Evolutionary conservation across 805 yeast genomes (phyloP).

Genomic region (Debaryomyces castellii): DNA sequence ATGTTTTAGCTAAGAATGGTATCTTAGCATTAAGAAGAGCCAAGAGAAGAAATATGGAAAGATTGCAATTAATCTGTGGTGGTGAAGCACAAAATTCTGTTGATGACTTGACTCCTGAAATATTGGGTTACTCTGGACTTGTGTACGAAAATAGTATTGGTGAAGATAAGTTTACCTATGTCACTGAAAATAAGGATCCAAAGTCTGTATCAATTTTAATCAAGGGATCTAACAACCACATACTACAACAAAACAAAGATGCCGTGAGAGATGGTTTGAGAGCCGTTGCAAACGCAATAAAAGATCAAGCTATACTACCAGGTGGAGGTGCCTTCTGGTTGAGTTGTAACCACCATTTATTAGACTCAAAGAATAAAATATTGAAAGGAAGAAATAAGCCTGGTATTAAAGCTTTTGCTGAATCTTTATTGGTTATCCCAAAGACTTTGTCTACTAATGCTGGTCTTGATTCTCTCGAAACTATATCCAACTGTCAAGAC

Average conservation of each 20-base stretch:
- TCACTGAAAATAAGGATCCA: conserved; percentile 87
- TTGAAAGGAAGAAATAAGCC: conserved; percentile 84
- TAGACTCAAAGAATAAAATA: conserved; percentile 47
- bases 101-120: conserved; percentile 78
- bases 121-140: conserved; percentile 85
- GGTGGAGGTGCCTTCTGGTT: conserved; percentile 97
- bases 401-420: conserved; percentile 92
- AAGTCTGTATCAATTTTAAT: conserved; percentile 88
- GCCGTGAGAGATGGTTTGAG: conserved; percentile 97
- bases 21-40: conserved; percentile 96
- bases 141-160: conserved; percentile 93
- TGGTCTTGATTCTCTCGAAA: conserved; percentile 89
- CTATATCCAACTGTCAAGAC: conserved; percentile 86
- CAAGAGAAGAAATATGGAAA: conserved; percentile 98
- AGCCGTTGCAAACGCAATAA: conserved; percentile 87
- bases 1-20: conserved; percentile 87
- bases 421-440: conserved; percentile 86
- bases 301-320: conserved; percentile 82
- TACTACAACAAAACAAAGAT: conserved; percentile 89
- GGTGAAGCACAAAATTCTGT: conserved; percentile 98
- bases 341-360: conserved; percentile 71
- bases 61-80: conserved; percentile 92
- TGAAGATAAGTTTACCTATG: conserved; percentile 95
- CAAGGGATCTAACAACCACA: conserved; percentile 89
- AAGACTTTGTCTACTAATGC: conserved; percentile 90